Base-by-base conservation (phyloP, 805 yeast species). In the Teunomyces lycoperdinae region DNA sequence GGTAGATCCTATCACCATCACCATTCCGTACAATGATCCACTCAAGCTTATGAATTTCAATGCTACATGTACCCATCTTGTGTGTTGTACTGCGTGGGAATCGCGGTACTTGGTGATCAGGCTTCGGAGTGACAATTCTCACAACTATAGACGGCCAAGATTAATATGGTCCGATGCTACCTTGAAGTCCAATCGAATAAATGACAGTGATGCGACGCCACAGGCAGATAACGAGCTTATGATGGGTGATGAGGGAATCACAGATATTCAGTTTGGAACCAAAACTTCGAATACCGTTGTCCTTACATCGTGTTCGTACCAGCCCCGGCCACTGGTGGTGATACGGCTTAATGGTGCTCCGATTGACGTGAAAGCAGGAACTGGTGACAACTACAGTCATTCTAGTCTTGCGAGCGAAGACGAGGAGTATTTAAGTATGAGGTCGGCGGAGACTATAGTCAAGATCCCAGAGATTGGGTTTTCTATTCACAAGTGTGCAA, bases 231-330 rank as follows among this genome's bases (percentile, higher is more conserved):
- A 48, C 10, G 64, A 62, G 34, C 51, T 64, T 38, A 68, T 68
- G 73, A 67, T 86, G 54, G 95, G 88, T 51, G 81, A 88, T 48
- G 97, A 91, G 61, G 97, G 97, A 2, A 88, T 92, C 33, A 92
- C 98, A 0, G 87, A 84, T 52, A 67, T 88, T 5, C 78, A 79
- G 47, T 86, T 90, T 62, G 76, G 76, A 2, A 53, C 58, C 10
- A 57, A 61, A 5, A 50, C 43, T 45, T 61, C 76, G 20, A 71
- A 72, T 50, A 64, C 73, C 7, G 52, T 73, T 5, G 50, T 72
- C 6, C 46, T 72, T n/a, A 60, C 76, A 0, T 65, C 71, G 14
- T 69, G 74, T 35, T 66, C 75, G 8, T 58, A 72, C 42, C 66
- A 66, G 29, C 55, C 55, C 40, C 50, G 68, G 20, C 69, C 72